Percentiles rank a stretch among this genome's conserved stretches.
Evolutionary conservation across 2,329 filamentous ascomycete species (phyloP).

Genomic region (Penicillium fuscoglaucum): DNA sequence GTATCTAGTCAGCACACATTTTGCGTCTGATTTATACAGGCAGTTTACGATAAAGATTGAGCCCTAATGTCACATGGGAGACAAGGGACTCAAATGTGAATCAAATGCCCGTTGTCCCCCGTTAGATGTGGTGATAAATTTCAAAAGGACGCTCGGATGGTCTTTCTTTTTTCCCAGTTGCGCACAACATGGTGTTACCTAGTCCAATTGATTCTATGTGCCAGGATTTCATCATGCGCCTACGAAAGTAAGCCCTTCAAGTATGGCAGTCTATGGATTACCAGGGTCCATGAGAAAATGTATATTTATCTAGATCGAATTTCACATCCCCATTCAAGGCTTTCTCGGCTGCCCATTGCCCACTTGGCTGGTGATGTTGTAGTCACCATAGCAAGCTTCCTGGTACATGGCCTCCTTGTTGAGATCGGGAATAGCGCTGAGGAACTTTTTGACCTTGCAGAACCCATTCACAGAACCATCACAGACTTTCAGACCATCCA

Average conservation of each 20-base stretch:
- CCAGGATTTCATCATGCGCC: background rate
- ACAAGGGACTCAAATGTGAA: no score
- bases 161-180: background rate
- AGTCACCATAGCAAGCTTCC: conserved; percentile 31
- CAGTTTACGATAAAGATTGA: background rate
- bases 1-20: background rate
- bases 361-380: conserved; percentile 26
- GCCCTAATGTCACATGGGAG: background rate
- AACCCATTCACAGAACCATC: conserved; percentile 28
- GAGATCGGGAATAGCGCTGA: conserved; percentile 22
- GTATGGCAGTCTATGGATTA: background rate
- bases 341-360: conserved; percentile 17
- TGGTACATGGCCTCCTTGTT: conserved; percentile 30
- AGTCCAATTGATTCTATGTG: background rate
- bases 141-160: no score
- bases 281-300: background rate
- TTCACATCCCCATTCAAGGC: background rate
- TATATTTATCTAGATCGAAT: background rate
- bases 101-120: no score
- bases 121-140: no score
- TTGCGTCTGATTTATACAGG: background rate
- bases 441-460: conserved; percentile 27
- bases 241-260: background rate
- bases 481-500: conserved; percentile 28
- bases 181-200: background rate